A percentile compares a stretch with the other conserved stretches of the same genome.
phyloP scores from a whole-genome alignment of 1,139 yeast genomes.

The Spencermartinsiella ligniputridi region DNA sequence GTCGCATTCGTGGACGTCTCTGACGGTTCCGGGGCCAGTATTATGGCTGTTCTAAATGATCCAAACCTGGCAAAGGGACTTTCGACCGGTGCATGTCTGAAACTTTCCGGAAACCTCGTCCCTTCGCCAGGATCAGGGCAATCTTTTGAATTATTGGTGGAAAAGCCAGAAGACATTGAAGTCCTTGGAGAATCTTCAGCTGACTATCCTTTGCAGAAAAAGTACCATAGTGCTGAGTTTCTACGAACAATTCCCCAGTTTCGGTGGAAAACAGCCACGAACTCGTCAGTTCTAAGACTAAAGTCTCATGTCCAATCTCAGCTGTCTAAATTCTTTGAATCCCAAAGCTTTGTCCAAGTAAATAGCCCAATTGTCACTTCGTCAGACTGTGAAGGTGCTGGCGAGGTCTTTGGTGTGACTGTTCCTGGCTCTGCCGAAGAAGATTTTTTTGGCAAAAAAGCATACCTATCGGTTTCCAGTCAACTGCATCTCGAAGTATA shows the following conservation, averaged over 20 bases:
- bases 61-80: slow-evolving; percentile 29
- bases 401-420: slow-evolving; percentile 69
- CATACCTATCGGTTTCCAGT: slow-evolving; percentile 83
- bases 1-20: slow-evolving; percentile 73
- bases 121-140: slow-evolving; percentile 37
- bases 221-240: slow-evolving; percentile 59
- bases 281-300: slow-evolving; percentile 64
- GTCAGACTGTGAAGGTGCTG: slow-evolving; percentile 97
- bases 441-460: slow-evolving; percentile 56
- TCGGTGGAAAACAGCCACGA: slow-evolving; percentile 66
- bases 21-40: slow-evolving; percentile 64
- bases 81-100: slow-evolving; percentile 44
- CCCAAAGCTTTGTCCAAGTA: slow-evolving; percentile 59
- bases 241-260: slow-evolving; percentile 69
- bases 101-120: slow-evolving; percentile 39
- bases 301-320: slow-evolving; percentile 62
- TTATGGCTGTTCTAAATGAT: slow-evolving; percentile 52
- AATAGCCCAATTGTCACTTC: slow-evolving; percentile 83
- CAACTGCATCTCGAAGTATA: slow-evolving; percentile 87
- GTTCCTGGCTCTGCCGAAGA: slow-evolving; percentile 20
- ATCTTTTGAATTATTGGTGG: slow-evolving; percentile 43
- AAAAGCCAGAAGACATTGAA: slow-evolving; percentile 31
- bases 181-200: slow-evolving; percentile 47
- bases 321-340: slow-evolving; percentile 52
- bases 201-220: slow-evolving; percentile 79